Conservation (phyloP, 2,329 filamentous ascomycete species). For the Aspergillus sp. region DNA sequence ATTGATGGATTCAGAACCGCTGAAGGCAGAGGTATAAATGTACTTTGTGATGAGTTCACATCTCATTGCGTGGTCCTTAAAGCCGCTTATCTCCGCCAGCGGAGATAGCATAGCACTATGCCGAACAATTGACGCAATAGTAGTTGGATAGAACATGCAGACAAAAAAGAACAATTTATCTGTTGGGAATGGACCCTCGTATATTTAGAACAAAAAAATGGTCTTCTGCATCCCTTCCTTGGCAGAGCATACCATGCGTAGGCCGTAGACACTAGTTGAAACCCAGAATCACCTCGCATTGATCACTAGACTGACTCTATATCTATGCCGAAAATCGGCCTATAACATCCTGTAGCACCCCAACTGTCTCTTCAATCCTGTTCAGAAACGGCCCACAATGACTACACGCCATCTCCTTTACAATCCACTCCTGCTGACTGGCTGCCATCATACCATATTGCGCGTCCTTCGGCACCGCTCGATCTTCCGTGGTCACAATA, state of each 20-base stretch:
- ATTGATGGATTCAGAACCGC: too few relatives aligned
- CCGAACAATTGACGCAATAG: neutral
- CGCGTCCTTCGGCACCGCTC: constrained; percentile 21
- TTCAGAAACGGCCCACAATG: constrained; percentile 16
- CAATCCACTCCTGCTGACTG: constrained; percentile 21
- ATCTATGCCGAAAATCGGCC: neutral
- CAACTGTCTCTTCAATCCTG: constrained; percentile 1
- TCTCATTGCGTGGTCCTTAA: neutral
- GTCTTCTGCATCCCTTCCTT: too few relatives aligned
- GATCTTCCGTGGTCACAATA: constrained; percentile 22
- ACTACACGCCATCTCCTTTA: constrained; percentile 17
- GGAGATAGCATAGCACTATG: neutral
- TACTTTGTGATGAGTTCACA: too few relatives aligned
- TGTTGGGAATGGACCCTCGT: too few relatives aligned
- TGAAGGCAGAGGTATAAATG: too few relatives aligned
- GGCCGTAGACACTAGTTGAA: too few relatives aligned
- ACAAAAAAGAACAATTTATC: too few relatives aligned
- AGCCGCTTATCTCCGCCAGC: neutral
- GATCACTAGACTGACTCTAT: too few relatives aligned
- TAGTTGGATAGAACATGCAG: too few relatives aligned
- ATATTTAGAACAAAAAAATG: too few relatives aligned
- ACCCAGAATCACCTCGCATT: too few relatives aligned
- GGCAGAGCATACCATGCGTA: too few relatives aligned
- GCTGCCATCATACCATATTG: constrained; percentile 26
- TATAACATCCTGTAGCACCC: neutral